Base-by-base conservation (phyloP, 202 grass and related monocot genomes). In the Musa balbisiana region DNA sequence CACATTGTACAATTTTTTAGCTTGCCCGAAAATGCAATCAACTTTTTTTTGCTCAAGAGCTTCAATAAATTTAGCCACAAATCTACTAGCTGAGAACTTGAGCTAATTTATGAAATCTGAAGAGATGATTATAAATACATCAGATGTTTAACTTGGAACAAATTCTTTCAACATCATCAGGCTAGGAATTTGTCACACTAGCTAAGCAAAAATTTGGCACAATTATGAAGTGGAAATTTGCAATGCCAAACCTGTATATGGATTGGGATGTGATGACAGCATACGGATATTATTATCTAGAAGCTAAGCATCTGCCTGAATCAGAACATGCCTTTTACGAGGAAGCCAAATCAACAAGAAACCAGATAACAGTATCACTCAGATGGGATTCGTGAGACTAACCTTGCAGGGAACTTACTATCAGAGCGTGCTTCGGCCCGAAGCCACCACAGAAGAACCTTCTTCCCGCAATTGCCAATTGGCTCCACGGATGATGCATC, bases 361-460 rank as follows among this genome's bases (percentile, higher is more conserved):
- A 51, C 16, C 3, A 49, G 26, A 69, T 33, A 50, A 69, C 8
- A 14, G 8, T 50, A 13, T 49, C 15, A 11, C 6, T 10, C 21
- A 10, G 20, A 71, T 15, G 9, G 22, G 49, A 14, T 29, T 53
- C 4, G 21, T 55, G 23, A 73, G 27, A 73, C 71, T 73, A 33
- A 73, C 95, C 86, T 85, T 70, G 87, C 63, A 13, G 89, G 95
- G 74, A 94, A 99, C 79, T 89, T 94, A 83, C 89, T 80, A 29
- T 88, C 75, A 49, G 66, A 84, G 13, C 81, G 89, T 0, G 82
- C 75, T 26, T 94, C 95, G 15, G 86, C 92, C 62, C 89, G 88
- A 76, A 94, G 76, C 64, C 91, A 99, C 95, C 95, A 99, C 55
- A 88, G 80, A 72, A 98, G 83, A 23, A 86, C 91, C 51, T 88